phyloP scores from a whole-genome alignment of 2,329 filamentous ascomycete genomes.

The Nemania sp. region DNA sequence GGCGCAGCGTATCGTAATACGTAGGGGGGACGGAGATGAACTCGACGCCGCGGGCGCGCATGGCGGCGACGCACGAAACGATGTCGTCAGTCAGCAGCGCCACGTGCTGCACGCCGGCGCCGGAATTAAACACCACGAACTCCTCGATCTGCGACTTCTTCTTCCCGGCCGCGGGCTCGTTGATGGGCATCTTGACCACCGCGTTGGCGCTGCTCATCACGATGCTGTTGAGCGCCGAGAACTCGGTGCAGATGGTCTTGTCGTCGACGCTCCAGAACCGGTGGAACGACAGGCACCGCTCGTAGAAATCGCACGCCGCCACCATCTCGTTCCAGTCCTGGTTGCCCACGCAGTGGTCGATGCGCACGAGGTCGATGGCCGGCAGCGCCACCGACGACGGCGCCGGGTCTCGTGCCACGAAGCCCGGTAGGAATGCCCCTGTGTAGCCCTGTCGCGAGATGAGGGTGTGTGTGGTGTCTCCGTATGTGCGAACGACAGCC shows the following conservation, averaged over 20 bases:
- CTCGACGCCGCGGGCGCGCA: conserved; percentile 85
- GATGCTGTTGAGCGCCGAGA: conserved; percentile 82
- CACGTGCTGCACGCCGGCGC: conserved; percentile 90
- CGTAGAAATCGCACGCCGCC: conserved; percentile 72
- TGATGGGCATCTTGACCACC: conserved; percentile 96
- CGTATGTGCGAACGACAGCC: conserved; percentile 87
- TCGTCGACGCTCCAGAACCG: conserved; percentile 98
- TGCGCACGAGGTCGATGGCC: conserved; percentile 67
- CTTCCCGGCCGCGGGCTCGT: conserved; percentile 88
- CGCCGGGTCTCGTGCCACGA: conserved; percentile 56
- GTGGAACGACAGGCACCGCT: conserved; percentile 87
- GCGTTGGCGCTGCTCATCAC: conserved; percentile 89
- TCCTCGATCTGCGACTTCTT: conserved; percentile 95
- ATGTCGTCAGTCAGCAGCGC: conserved; percentile 83
- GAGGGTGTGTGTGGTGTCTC: conserved; percentile 92
- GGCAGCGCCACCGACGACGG: conserved; percentile 56
- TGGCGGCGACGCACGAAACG: conserved; percentile 71
- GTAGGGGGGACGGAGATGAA: conserved; percentile 89
- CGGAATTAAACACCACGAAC: conserved; percentile 86
- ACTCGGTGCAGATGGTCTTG: conserved; percentile 89
- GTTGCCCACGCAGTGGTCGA: conserved; percentile 98
- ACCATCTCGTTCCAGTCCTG: conserved; percentile 92
- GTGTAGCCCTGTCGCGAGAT: conserved; percentile 72
- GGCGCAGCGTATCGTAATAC: conserved; percentile 79
- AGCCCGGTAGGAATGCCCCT: conserved; percentile 84